phyloP scores from a whole-genome alignment of 1,284 basidiomycete species.

The Naganishia sp. region DNA sequence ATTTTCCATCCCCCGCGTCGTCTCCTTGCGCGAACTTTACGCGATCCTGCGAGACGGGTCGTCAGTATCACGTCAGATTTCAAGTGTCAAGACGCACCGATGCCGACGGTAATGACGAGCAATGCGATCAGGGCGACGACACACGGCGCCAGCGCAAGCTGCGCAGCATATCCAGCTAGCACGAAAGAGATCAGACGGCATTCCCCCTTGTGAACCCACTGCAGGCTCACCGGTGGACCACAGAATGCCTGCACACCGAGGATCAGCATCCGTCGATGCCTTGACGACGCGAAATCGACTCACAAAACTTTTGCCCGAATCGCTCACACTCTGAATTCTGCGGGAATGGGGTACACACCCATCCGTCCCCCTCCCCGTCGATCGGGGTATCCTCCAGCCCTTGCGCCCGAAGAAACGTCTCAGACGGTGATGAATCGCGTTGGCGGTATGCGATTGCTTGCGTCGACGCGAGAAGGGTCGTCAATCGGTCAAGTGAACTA shows the following conservation, averaged over 20 bases:
- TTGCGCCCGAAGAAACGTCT: neutral
- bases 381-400: conserved; percentile 32
- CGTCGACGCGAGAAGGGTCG: neutral
- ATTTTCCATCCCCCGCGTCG: conserved; percentile 53
- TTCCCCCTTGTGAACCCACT: neutral
- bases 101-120: conserved; percentile 49
- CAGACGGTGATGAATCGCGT: neutral
- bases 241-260: conserved; percentile 22
- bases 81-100: conserved; percentile 9
- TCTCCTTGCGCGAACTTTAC: conserved; percentile 49
- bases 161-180: conserved; percentile 50
- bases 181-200: conserved; percentile 23
- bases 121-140: conserved; percentile 48
- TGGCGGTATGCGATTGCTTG: neutral
- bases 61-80: neutral
- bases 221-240: conserved; percentile 31
- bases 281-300: neutral
- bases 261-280: neutral
- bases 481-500: conserved; percentile 4
- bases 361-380: conserved; percentile 40
- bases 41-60: conserved; percentile 38
- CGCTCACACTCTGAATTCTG: conserved; percentile 51
- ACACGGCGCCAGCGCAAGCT: conserved; percentile 51
- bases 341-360: conserved; percentile 50
- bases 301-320: conserved; percentile 52